phyloP scores from a whole-genome alignment of 345 rosid genomes.

The Linum lewisii region DNA sequence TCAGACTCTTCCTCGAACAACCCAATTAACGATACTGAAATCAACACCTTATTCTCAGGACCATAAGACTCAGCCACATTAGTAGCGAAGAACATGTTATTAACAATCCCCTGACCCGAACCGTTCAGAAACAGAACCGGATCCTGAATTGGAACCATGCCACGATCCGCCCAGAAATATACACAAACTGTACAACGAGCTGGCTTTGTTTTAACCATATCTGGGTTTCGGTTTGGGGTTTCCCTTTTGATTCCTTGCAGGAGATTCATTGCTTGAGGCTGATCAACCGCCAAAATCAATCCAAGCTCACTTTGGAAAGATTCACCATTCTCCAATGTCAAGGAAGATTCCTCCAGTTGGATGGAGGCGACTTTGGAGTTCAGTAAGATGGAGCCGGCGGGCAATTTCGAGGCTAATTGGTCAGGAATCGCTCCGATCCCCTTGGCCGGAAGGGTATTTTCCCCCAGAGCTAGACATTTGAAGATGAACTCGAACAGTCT shows the following conservation, averaged over 20 bases:
- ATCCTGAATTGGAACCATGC: constrained; percentile 47
- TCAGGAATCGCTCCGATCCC: constrained; percentile 74
- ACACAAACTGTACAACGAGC: constrained; percentile 63
- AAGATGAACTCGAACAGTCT: constrained; percentile 74
- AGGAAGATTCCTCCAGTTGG: constrained; percentile 26
- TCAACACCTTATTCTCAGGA: constrained; percentile 53
- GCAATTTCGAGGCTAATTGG: constrained; percentile 52
- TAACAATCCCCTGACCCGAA: constrained; percentile 61
- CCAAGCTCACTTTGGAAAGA: constrained; percentile 47
- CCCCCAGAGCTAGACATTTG: constrained; percentile 88
- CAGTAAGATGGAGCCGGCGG: constrained; percentile 38
- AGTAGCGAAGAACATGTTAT: constrained; percentile 84
- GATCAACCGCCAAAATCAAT: constrained; percentile 73
- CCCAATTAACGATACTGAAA: constrained; percentile 78
- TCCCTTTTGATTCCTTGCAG: constrained; percentile 29
- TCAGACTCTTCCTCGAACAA: constrained; percentile 41
- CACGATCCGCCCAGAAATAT: constrained; percentile 52
- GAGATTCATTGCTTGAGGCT: constrained; percentile 52
- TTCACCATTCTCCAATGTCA: constrained; percentile 47
- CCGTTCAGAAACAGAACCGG: constrained; percentile 80
- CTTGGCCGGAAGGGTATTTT: constrained; percentile 66
- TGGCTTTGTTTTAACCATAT: constrained; percentile 29
- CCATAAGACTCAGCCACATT: constrained; percentile 78
- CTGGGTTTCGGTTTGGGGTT: background rate
- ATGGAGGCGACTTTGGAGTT: constrained; percentile 50